Evolutionary conservation across 768 basidiomycete species (phyloP), one percentile per base, ranked within the genome.

Genomic region (Butyriboletus loyo): DNA sequence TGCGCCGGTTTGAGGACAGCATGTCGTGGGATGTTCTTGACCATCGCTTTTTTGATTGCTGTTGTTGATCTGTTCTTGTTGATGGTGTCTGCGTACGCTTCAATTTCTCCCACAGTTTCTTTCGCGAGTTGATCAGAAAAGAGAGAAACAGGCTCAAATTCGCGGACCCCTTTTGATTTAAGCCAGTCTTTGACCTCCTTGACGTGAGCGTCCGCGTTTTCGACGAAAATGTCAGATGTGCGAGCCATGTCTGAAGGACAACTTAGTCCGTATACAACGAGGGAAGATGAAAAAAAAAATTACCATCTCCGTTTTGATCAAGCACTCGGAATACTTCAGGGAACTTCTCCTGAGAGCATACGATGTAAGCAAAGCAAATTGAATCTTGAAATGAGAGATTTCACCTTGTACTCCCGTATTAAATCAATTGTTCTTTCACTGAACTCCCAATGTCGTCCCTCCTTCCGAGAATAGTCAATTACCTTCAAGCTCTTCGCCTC

Each of bases 401-500:
- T 48, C 13, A 86, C 87, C 80, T 88, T 89, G 75, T 98, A 99
- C 50, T 93, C 86, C 36, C 74, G 75, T 50, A 98, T 81, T 17
- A 98, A 78, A 24, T 86, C 76, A 35, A 95, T 72, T 0, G 96
- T 87, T 65, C 86, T 90, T 53, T 92, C 82, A 61, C 92, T 96
- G 64, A 88, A 98, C 65, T 99, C 95, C 97, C 96, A 99, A 31
- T 83, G 77, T 8, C 85, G 74, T 9, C 86, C 87, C 27, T 86
- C 83, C 71, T 96, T 95, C 55, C 83, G 79, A 7, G 93, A 87
- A 70, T 97, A 98, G 55, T 91, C 89, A 40, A 97, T 77, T 1
- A 99, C 97, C 71, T 98, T 99, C 61, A 93, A 69, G 10, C 85
- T 81, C 71, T 97, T 98, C 13, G 84, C 89, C 64, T 99, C 97